Evolutionary conservation across 768 basidiomycete species (phyloP).

Genomic region (Termitomyces bulborhizus): DNA sequence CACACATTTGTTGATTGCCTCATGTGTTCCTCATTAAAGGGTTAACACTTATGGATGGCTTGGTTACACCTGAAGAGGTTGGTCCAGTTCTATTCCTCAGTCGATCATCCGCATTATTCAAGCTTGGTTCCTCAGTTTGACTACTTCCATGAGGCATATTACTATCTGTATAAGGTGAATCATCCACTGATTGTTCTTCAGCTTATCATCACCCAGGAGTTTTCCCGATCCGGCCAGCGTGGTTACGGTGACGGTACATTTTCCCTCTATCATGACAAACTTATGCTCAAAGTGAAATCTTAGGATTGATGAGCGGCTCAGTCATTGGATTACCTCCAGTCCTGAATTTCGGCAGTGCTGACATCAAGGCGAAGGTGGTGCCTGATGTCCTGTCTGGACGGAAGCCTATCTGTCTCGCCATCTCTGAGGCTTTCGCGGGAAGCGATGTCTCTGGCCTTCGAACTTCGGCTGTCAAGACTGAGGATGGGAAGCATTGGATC

Average conservation of each 20-base stretch:
- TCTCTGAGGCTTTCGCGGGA: conserved; percentile 85
- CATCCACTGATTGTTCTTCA: conserved; percentile 17
- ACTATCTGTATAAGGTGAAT: not conserved
- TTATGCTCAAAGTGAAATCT: not conserved
- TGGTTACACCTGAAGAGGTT: conserved; percentile 75
- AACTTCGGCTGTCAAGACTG: conserved; percentile 69
- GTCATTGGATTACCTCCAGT: conserved; percentile 85
- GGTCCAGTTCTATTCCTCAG: conserved; percentile 7
- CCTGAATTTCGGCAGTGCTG: conserved; percentile 71
- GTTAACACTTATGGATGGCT: conserved; percentile 67
- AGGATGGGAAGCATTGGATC: conserved; percentile 77
- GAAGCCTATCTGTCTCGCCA: conserved; percentile 80
- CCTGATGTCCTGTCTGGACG: conserved; percentile 65
- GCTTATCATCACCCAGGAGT: conserved; percentile 77
- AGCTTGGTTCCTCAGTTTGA: conserved; percentile 50
- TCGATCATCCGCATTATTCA: not conserved
- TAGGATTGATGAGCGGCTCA: conserved; percentile 59
- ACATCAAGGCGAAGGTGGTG: conserved; percentile 46
- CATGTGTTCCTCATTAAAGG: conserved; percentile 28
- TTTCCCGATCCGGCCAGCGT: conserved; percentile 59
- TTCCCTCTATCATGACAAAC: not conserved
- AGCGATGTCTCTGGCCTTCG: conserved; percentile 73
- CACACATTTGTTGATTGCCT: not conserved
- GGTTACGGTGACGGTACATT: conserved; percentile 73
- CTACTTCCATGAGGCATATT: conserved; percentile 72